Conservation (phyloP, 73 alveolate genomes). For the Paramecium octaurelia region DNA sequence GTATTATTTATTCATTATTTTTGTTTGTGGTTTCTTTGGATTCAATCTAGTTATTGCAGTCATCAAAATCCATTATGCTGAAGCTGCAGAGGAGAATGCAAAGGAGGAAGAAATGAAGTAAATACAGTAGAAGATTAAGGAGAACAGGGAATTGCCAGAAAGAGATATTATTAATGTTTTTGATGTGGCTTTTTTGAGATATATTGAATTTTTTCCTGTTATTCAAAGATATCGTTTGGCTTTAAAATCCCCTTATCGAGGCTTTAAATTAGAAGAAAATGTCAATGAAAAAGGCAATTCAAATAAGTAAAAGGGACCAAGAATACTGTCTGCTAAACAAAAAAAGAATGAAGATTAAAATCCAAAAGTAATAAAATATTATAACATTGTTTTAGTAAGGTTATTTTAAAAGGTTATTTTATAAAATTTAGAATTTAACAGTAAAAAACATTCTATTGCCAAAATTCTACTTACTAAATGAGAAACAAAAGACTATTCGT, state of each 20-base stretch:
- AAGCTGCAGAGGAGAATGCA: neutral
- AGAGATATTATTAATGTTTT: neutral
- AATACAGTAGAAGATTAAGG: neutral
- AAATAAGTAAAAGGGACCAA: neutral
- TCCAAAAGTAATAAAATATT: neutral
- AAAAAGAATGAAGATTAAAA: neutral
- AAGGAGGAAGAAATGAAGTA: neutral
- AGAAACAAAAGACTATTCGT: neutral
- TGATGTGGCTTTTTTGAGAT: neutral
- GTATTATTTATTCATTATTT: neutral
- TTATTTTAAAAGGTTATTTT: neutral
- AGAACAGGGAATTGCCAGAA: neutral
- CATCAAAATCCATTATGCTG: neutral
- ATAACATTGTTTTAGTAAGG: neutral
- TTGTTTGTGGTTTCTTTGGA: slow-evolving; percentile 26
- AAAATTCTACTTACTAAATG: neutral
- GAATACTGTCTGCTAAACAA: neutral
- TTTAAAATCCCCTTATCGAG: neutral
- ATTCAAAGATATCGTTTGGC: neutral
- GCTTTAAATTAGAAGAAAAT: neutral
- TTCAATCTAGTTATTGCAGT: slow-evolving; percentile 36
- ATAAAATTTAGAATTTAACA: neutral
- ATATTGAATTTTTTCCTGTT: neutral
- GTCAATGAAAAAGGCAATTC: neutral
- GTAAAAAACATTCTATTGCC: neutral